Base-by-base conservation (phyloP, 2,329 filamentous ascomycete species). In the Blastomyces emzantsi region DNA sequence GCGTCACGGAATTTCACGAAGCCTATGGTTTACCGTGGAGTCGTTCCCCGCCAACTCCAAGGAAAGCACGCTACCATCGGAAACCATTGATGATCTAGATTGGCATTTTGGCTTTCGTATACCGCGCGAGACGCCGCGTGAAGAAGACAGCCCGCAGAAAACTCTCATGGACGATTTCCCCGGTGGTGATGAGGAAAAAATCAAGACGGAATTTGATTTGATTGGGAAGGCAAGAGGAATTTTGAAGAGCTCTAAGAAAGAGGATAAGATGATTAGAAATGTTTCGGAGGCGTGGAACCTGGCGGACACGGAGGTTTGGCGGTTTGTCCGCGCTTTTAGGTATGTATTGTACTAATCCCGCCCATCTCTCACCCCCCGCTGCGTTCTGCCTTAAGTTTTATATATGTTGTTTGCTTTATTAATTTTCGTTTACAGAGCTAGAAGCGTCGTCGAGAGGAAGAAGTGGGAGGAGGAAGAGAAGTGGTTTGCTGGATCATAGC, bases 71-170 rank as follows among this genome's bases (percentile, higher is more conserved):
- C 77, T 87, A 8, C 85, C 88, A 2, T 74, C 75, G 2, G 68
- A 71, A 17, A 73, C 78, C 43, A 64, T 80, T 25, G 74, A 83
- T n/a, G 89, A 94, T 67, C 79, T 96, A 2, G 88, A 93, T 72
- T 97, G 92, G 91, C 84, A 88, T 68, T 90, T 97, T 73, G 94
- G 93, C 62, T 97, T 97, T 75, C 80, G 82, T 17, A 82, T 97
- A 11, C 90, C 92, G 1, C 80, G 81, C 63, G 66, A 75, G 69
- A 60, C 77, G 74, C 71, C 73, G 47, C 75, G 76, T 36, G 72
- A 72, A 25, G 72, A 76, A 33, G 70, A 67, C 9, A 69, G 72
- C 64, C 47, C 63, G 39, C 39, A 67, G 43, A 64, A 66, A 55
- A 51, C 64, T 45, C 52, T 62, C 43, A 64, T 64, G 22, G 49